These are phyloP conservation scores for Colletotrichum tamarilloi DNA, from an alignment of 2,329 filamentous ascomycete genomes.

Conservation along the genomic window DNA sequence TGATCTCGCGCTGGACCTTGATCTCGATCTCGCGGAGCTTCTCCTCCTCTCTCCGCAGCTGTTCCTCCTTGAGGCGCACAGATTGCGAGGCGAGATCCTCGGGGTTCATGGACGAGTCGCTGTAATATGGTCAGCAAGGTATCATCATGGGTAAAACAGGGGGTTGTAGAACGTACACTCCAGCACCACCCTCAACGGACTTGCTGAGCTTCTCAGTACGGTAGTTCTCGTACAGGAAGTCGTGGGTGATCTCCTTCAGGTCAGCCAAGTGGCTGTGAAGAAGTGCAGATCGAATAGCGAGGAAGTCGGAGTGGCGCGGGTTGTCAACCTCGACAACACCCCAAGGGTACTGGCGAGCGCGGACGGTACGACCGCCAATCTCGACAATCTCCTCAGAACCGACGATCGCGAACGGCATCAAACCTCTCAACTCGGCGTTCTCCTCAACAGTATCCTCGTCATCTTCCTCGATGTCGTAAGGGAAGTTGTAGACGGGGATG, in stretches of 20 bases:
- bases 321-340: slow-evolving; percentile 99
- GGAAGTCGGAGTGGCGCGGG: slow-evolving; percentile 97
- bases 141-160: not conserved
- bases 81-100: slow-evolving; percentile 97
- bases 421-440: slow-evolving; percentile 94
- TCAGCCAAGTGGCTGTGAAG: slow-evolving; percentile 98
- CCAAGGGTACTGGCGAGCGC: slow-evolving; percentile 98
- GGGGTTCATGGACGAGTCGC: slow-evolving; percentile 94
- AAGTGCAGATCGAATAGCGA: slow-evolving; percentile 95
- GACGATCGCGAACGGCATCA: slow-evolving; percentile 99
- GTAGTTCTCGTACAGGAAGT: slow-evolving; percentile 99
- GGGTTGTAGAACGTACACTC: slow-evolving; percentile 75
- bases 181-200: slow-evolving; percentile 92
- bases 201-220: slow-evolving; percentile 99
- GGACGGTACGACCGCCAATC: slow-evolving; percentile 90
- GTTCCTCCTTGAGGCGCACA: slow-evolving; percentile 98
- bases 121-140: slow-evolving; percentile 47
- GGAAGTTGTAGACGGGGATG: slow-evolving; percentile 99
- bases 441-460: slow-evolving; percentile 99
- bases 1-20: slow-evolving; percentile 99
- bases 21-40: slow-evolving; percentile 99
- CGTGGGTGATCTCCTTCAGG: slow-evolving; percentile 99
- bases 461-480: slow-evolving; percentile 99
- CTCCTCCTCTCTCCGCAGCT: slow-evolving; percentile 98
- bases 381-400: slow-evolving; percentile 96